Base-by-base conservation (phyloP, 1,139 yeast genomes). In the Meyerozyma guilliermondii region DNA sequence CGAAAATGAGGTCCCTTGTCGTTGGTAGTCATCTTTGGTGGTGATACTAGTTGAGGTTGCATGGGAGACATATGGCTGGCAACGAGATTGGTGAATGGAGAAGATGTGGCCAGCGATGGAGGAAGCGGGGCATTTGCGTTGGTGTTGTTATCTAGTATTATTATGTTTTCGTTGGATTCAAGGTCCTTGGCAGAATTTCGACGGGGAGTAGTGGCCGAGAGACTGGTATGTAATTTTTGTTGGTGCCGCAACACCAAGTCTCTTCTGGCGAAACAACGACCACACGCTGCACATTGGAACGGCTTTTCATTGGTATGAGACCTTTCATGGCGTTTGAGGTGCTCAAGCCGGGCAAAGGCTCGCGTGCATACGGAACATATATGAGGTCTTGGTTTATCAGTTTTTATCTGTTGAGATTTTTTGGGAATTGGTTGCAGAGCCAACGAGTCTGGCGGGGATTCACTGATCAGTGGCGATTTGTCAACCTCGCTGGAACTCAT, bases 391-490 rank as follows among this genome's bases (percentile, higher is more conserved):
- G 65, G 66, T 35, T 62, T 62, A 57, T 85, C 88, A 0, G 92
- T 87, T 61, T 88, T 86, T 55, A 87, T 84, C 50, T 83, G 77
- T 42, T 87, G 83, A 8, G 94, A 83, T 58, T 88, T 88, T 53
- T 86, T 84, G 28, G 96, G 96, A 38, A 88, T 87, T 11, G 95
- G 95, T 59, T 82, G 83, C 29, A 70, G 63, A 30, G 51, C 16
- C 36, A 20, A n/a, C 24, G 24, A 20, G 13, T 33, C 39, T 11
- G 14, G 14, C 5, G 39, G 28, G 4, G 28, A 24, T 10, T 14
- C 39, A n/a, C 39, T 36, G 23, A 18, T 14, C 36, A 33, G 36
- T 5, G 36, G 24, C 10, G 36, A 33, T 9, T 33, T 33, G 8
- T 33, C 36, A 11, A 14, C 33, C 14, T 33, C 36, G 16, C 36